Percentiles rank a stretch among this genome's conserved stretches.
phyloP scores from a whole-genome alignment of 2,329 filamentous ascomycete genomes.

The Teratosphaeria pseudoeucalypti region DNA sequence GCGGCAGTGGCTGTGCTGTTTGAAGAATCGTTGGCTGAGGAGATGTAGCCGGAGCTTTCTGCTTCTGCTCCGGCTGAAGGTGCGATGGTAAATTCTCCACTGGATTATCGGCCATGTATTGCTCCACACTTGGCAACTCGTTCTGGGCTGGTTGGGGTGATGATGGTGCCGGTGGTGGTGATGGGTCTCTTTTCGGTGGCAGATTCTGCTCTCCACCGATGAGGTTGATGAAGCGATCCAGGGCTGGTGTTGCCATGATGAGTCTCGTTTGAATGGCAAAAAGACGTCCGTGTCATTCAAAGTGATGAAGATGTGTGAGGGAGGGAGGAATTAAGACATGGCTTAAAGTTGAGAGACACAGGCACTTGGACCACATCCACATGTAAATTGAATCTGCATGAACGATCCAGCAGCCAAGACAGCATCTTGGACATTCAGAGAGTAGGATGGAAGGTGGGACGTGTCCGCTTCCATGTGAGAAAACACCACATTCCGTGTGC shows the following conservation, averaged over 20 bases:
- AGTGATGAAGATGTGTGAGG: not conserved
- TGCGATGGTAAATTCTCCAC: not conserved
- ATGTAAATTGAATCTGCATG: not conserved
- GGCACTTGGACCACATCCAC: not conserved
- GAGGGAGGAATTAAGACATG: not conserved
- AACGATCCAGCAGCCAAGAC: not conserved
- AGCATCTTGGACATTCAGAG: not conserved
- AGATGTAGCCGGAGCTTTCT: not conserved
- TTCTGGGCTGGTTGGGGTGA: not conserved
- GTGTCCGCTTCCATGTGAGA: not conserved
- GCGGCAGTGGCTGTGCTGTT: not conserved
- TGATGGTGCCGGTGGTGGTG: slow-evolving; percentile 1
- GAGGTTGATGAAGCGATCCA: slow-evolving; percentile 5
- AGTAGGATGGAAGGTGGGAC: not conserved
- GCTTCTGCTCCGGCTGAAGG: slow-evolving; percentile 2
- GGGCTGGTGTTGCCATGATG: slow-evolving; percentile 6
- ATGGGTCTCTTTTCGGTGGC: slow-evolving; percentile 5
- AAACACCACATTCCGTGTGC: not conserved
- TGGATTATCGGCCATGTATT: not conserved
- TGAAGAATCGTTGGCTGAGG: not conserved
- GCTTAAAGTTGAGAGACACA: not conserved
- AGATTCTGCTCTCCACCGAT: slow-evolving; percentile 11
- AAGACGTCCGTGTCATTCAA: not conserved
- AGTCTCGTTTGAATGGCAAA: not conserved
- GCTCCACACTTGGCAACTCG: not conserved